Base-by-base conservation (phyloP, 257 asterid genomes). In the Ligustrum vulgare region DNA sequence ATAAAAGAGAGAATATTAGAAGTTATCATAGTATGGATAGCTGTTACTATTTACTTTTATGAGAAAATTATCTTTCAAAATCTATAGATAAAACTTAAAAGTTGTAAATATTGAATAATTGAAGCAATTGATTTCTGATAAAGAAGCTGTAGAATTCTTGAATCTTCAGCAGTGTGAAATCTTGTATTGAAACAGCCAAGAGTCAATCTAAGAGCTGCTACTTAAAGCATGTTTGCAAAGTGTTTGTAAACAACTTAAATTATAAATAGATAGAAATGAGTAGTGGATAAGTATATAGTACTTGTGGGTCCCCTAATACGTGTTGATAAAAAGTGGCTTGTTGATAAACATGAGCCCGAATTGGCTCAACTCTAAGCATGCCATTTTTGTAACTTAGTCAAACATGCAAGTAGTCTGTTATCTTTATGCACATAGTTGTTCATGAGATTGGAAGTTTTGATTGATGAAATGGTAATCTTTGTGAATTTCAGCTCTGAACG, bases 401-500 rank as follows among this genome's bases (percentile, higher is more conserved):
- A 41, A 20, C 70, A 3, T 34, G 5, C 54, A 34, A 58, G 11
- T 22, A 8, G 13, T 16, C 10, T 67, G 23, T 60, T 23, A 15
- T 36, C 34, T 49, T 75, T 62, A 20, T 20, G 25, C 12, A 22
- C 68, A 18, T 3, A 32, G 41, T 8, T 56, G 3, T 76, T 18
- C 71, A 36, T 62, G 41, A 63, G 77, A 56, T 28, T 31, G 58
- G 32, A 16, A 11, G 15, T n/a, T 54, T 43, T 54, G 25, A 18
- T 54, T 5, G 3, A n/a, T 54, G 6, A 54, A 54, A 54, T 20
- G 28, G 32, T 23, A n/a, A 22, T 58, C 43, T 15, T 45, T 3
- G 15, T 72, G 51, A 34, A 71, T 71, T 78, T 58, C 79, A 93
- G 98, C 96, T 69, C 79, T 93, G 86, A 94, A 89, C 37, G 96